Evolutionary conservation across 2,329 filamentous ascomycete species (phyloP).

Genomic region (Tolypocladium pustulatum): DNA sequence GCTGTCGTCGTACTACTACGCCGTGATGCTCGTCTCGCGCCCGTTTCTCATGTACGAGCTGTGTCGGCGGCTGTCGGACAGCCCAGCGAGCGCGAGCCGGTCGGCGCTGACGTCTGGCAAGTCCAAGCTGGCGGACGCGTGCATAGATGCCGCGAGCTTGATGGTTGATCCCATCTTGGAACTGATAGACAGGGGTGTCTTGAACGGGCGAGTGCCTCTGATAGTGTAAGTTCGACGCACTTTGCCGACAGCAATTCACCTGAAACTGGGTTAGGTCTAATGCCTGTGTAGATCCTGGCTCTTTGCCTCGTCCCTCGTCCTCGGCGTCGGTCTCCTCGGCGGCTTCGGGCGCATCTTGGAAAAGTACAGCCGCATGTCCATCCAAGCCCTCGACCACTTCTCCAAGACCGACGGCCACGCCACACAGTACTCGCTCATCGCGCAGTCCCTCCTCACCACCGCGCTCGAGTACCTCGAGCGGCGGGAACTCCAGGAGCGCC

Average conservation of each 20-base stretch:
- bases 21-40: constrained; percentile 45
- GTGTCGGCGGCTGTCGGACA: constrained; percentile 31
- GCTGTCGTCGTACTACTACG: constrained; percentile 43
- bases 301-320: constrained; percentile 41
- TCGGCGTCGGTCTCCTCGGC: constrained; percentile 39
- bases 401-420: constrained; percentile 39
- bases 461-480: constrained; percentile 37
- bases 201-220: constrained; percentile 36
- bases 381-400: constrained; percentile 37
- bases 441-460: constrained; percentile 35
- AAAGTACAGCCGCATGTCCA: constrained; percentile 36
- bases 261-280: background rate
- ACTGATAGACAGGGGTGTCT: constrained; percentile 27
- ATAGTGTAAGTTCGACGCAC: constrained; percentile 32
- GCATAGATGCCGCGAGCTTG: constrained; percentile 42
- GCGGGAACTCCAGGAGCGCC: constrained; percentile 34
- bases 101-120: constrained; percentile 27
- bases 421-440: constrained; percentile 41
- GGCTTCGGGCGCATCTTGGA: constrained; percentile 42
- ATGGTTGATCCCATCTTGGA: constrained; percentile 40
- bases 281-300: constrained; percentile 34
- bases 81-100: constrained; percentile 6
- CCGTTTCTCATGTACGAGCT: constrained; percentile 48
- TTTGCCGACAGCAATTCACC: background rate
- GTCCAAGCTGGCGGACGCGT: constrained; percentile 41